Evolutionary conservation across 495 filamentous ascomycete species (phyloP).

Genomic region (Lasiosphaeria ovina): DNA sequence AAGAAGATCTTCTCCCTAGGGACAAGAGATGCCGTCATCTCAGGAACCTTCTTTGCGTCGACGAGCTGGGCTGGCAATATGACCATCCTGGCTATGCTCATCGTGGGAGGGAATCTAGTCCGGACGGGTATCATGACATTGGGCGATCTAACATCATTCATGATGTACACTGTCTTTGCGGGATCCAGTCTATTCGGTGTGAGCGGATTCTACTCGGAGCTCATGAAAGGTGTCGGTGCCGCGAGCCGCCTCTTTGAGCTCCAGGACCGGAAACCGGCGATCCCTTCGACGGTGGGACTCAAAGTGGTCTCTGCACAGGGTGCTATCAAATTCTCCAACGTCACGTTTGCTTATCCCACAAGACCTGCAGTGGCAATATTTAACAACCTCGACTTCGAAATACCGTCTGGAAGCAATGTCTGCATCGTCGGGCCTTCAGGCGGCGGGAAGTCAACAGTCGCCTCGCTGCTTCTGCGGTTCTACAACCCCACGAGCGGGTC

Average conservation of each 20-base stretch:
- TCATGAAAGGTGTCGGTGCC: slow-evolving; percentile 98
- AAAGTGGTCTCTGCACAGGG: slow-evolving; percentile 80
- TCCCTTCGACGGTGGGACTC: slow-evolving; percentile 75
- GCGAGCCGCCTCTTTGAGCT: slow-evolving; percentile 93
- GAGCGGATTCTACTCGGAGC: slow-evolving; percentile 93
- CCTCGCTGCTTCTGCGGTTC: slow-evolving; percentile 82
- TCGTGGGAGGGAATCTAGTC: slow-evolving; percentile 87
- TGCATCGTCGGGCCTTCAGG: slow-evolving; percentile 95
- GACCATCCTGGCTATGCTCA: slow-evolving; percentile 89
- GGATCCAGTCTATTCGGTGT: slow-evolving; percentile 89
- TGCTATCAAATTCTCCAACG: slow-evolving; percentile 78
- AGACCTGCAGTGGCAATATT: slow-evolving; percentile 89
- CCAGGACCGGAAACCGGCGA: slow-evolving; percentile 86
- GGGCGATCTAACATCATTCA: slow-evolving; percentile 91
- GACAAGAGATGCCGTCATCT: slow-evolving; percentile 78
- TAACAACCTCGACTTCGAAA: slow-evolving; percentile 81
- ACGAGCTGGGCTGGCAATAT: slow-evolving; percentile 91
- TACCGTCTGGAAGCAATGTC: slow-evolving; percentile 88
- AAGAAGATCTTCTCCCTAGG: slow-evolving; percentile 89
- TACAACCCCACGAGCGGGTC: slow-evolving; percentile 77
- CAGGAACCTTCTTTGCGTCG: slow-evolving; percentile 86
- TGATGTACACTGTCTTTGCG: slow-evolving; percentile 97
- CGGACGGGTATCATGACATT: slow-evolving; percentile 79
- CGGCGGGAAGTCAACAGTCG: slow-evolving; percentile 93
- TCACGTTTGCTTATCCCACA: slow-evolving; percentile 87